Evolutionary conservation across 2,329 filamentous ascomycete species (phyloP), one percentile per base, ranked within the genome.

Genomic region (Torrubiellomyces zombiae): DNA sequence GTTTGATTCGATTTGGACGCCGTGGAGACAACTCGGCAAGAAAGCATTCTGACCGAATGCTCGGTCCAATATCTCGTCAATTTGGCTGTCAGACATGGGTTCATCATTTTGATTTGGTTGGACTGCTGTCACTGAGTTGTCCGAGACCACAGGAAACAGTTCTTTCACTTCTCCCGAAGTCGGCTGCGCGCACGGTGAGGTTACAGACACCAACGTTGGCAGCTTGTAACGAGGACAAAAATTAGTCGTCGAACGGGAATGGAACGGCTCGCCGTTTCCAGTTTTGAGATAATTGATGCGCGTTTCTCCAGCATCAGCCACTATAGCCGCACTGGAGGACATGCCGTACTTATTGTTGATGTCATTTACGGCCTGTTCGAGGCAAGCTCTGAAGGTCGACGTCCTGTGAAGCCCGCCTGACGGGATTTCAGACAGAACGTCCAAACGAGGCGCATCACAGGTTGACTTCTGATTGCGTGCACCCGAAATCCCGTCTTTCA

Each of bases 301-400:
- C 9, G 10, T 23, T 16, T 27, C 26, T 18, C 13, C 19, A 16
- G 21, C 18, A 10, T 9, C 27, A 11, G 24, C 14, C 7, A 24
- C 21, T 18, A 31, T 21, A 12, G 23, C 15, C 10, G 23, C 12
- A 6, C 24, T 27, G n/a, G 32, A 30, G 13, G 32, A 16, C 7
- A 32, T 31, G 21, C 31, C 37, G 21, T 46, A 43, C 21, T 45
- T 42, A 23, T 30, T 28, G 21, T 44, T 38, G 25, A 47, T 44
- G 15, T 43, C 40, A 16, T 39, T 36, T 5, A 38, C 44, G 19
- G 40, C 38, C 24, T 42, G 42, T 21, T 50, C 45, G 15, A 51
- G 32, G 16, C 28, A 36, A 15, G 32, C 30, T 21, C 39, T 34
- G 26, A 50, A 44, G 5, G 43, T 43, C 7, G 40, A 44, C 3